These are phyloP conservation scores for Starmera amethionina DNA, from an alignment of 805 yeast species.

Conservation along the genomic window DNA sequence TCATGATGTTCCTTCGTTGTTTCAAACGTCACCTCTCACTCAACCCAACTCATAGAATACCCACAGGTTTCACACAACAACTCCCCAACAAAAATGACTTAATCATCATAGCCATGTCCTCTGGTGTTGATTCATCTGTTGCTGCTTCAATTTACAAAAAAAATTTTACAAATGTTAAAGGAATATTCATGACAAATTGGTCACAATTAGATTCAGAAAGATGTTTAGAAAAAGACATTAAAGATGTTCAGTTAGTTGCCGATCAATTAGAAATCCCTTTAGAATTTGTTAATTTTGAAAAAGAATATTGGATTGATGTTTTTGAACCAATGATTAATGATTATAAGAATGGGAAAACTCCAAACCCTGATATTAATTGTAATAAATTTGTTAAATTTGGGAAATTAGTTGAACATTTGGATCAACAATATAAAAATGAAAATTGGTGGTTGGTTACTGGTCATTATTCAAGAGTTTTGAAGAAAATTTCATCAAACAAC, in stretches of 20 bases:
- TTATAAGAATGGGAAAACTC: constrained; percentile 70
- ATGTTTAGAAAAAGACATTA: constrained; percentile 87
- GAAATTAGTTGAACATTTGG: constrained; percentile 47
- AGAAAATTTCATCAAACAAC: constrained; percentile 24
- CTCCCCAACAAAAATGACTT: constrained; percentile 44
- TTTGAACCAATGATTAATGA: constrained; percentile 83
- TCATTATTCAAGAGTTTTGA: constrained; percentile 56
- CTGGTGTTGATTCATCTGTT: constrained; percentile 94
- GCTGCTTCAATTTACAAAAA: constrained; percentile 61
- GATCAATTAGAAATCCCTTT: constrained; percentile 53
- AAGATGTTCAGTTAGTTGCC: constrained; percentile 64
- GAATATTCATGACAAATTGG: constrained; percentile 87
- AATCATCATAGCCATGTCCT: constrained; percentile 84
- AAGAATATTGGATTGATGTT: constrained; percentile 87
- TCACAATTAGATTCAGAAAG: constrained; percentile 31
- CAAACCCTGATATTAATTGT: constrained; percentile 91
- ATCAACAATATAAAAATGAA: constrained; percentile 23
- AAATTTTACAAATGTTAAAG: constrained; percentile 52
- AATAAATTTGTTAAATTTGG: constrained; percentile 87
- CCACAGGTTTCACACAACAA: constrained; percentile 23
- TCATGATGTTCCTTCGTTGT: too few relatives aligned
- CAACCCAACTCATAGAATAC: constrained; percentile 3
- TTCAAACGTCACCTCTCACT: too few relatives aligned
- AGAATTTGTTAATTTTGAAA: constrained; percentile 73
- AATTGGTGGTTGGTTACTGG: constrained; percentile 89